These are phyloP conservation scores for Globisporangium acanthophoron DNA, from an alignment of 352 stramenopile genomes.

Conservation along the genomic window DNA sequence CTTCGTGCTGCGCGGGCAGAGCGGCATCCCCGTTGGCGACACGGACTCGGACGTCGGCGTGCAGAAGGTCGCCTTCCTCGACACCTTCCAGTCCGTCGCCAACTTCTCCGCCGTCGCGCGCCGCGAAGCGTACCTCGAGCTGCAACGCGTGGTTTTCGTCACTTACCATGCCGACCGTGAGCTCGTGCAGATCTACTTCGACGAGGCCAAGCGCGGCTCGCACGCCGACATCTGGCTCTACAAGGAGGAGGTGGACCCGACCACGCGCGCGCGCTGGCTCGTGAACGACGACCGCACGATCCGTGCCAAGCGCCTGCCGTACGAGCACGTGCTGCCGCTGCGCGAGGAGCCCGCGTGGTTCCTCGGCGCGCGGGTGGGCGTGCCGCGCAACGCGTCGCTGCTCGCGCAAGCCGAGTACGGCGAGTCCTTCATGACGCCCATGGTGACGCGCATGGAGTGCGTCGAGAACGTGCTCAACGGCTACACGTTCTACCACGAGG, in stretches of 20 bases:
- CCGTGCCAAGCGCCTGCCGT: conserved; percentile 49
- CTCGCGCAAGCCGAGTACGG: conserved; percentile 67
- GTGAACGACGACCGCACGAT: conserved; percentile 76
- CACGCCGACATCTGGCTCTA: conserved; percentile 83
- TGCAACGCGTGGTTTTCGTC: conserved; percentile 40
- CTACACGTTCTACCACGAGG: conserved; percentile 59
- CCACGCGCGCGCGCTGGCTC: conserved; percentile 33
- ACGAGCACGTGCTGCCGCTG: conserved; percentile 63
- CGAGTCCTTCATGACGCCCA: conserved; percentile 56
- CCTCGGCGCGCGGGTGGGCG: conserved; percentile 40
- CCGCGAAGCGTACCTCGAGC: conserved; percentile 38
- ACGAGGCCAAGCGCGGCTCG: conserved; percentile 35
- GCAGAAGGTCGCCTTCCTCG: conserved; percentile 47
- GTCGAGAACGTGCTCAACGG: conserved; percentile 77
- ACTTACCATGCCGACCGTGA: conserved; percentile 50
- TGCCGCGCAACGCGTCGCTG: conserved; percentile 54
- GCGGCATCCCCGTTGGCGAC: conserved; percentile 61
- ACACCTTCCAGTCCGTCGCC: conserved; percentile 36
- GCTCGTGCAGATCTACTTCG: conserved; percentile 62
- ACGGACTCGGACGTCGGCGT: conserved; percentile 79
- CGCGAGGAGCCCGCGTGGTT: conserved; percentile 34
- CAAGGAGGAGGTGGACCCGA: conserved; percentile 34
- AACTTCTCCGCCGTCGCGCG: conserved; percentile 49
- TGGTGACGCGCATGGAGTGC: conserved; percentile 71
- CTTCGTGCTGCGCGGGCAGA: conserved; percentile 63